Evolutionary conservation across 2,329 filamentous ascomycete species (phyloP).

Genomic region (Aureobasidium sp.): DNA sequence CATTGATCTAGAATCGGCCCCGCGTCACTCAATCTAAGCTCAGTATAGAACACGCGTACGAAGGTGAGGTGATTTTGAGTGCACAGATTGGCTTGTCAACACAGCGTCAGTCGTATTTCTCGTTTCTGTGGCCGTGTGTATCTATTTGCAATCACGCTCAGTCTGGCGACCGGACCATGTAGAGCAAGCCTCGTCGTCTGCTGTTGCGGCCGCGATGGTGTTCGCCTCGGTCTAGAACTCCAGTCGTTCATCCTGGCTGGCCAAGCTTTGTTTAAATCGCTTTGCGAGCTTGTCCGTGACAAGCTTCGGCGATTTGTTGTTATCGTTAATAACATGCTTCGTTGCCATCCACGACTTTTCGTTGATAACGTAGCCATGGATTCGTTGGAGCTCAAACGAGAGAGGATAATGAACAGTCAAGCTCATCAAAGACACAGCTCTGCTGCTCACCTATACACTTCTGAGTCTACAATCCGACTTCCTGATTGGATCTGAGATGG

Average conservation of each 20-base stretch:
- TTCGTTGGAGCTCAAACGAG: too few species aligned
- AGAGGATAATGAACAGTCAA: background rate
- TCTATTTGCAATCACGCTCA: background rate
- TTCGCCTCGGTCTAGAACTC: background rate
- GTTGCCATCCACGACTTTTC: background rate
- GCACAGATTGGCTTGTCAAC: constrained; percentile 1
- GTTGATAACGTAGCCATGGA: too few species aligned
- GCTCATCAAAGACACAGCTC: background rate
- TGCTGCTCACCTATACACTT: background rate
- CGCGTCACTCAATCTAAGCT: background rate
- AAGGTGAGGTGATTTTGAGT: background rate
- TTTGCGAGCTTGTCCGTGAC: background rate
- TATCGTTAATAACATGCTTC: background rate
- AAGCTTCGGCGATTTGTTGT: background rate
- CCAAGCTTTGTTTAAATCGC: background rate
- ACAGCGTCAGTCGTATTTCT: background rate
- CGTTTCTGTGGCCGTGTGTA: background rate
- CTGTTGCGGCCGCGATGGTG: background rate
- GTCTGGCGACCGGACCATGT: background rate
- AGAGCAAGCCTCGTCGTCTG: background rate
- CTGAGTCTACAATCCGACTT: background rate
- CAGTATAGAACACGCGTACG: background rate
- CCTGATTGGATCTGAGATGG: background rate
- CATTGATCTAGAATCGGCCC: background rate
- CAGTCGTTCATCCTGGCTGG: background rate